These are phyloP conservation scores for Hippophae tibetana DNA, from an alignment of 306 rosid genomes.

Conservation along the genomic window DNA sequence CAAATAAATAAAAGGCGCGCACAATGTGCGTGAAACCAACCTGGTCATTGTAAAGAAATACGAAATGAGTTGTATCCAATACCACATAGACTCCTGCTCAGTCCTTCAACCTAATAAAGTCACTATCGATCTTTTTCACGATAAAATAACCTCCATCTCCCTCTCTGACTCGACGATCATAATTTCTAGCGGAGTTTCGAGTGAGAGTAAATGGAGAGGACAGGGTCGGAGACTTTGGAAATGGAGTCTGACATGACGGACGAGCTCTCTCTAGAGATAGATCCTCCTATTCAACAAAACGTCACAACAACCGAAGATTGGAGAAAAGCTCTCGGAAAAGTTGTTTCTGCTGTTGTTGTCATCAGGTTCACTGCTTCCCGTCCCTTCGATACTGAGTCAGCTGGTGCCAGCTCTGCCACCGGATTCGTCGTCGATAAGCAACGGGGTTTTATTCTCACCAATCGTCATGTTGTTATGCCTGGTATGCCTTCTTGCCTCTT, in stretches of 20 bases:
- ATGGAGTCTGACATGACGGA: conserved; percentile 38
- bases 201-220: conserved; percentile 37
- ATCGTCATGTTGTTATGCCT: conserved; percentile 93
- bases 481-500: conserved; percentile 28
- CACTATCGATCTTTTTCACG: too few species aligned
- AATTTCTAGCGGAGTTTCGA: conserved; percentile 26
- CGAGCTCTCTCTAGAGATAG: conserved; percentile 74
- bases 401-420: conserved; percentile 78
- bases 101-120: too few species aligned
- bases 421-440: conserved; percentile 88
- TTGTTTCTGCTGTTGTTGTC: conserved; percentile 88
- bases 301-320: conserved; percentile 78
- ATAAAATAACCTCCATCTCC: neutral
- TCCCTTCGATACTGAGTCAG: conserved; percentile 83
- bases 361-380: conserved; percentile 76
- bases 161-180: neutral
- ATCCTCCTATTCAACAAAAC: conserved; percentile 59
- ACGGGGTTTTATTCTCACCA: conserved; percentile 90
- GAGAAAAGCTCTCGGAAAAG: conserved; percentile 69
- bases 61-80: too few species aligned
- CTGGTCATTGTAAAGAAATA: too few species aligned
- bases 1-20: too few species aligned
- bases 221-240: conserved; percentile 41
- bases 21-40: too few species aligned
- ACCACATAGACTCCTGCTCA: too few species aligned